Evolutionary conservation across 768 basidiomycete genomes (phyloP), one percentile per base, ranked within the genome.

Genomic region (Erythrobasidium yunnanense): DNA sequence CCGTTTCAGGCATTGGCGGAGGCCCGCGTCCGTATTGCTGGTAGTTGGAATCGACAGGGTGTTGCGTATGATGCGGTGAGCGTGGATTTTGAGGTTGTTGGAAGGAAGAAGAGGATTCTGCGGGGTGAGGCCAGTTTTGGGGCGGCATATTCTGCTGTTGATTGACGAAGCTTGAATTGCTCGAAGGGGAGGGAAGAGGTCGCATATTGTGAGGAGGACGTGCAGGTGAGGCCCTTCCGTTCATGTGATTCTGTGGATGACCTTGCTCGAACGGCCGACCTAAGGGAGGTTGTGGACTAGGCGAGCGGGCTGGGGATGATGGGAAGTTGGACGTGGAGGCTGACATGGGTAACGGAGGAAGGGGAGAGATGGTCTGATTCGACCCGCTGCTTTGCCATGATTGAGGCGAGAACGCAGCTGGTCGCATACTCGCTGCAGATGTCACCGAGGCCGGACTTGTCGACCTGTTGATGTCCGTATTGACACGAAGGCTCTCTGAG

Each of bases 401-500:
- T 13, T 2, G 29, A 13, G 54, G 55, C 4, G 65, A 55, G 54
- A 55, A 22, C 13, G 54, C 18, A 27, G 38, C 11, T 11, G 38
- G 11, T n/a, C 38, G 38, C 11, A 42, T 27, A 29, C 65, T 25
- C 42, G 29, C 53, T 3, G 27, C 46, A 4, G 55, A 34, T 15
- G 30, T 34, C 11, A 25, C 11, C 4, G 55, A 47, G 42, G 51
- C 34, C 23, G 65, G 51, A 34, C 65, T 56, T 7, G 23, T 45
- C 8, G 55, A 52, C 6, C 51, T 17, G n/a, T 20, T 55, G 7
- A 55, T 52, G 38, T 67, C 66, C 29, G 38, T 65, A 33, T 52
- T 67, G 62, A 53, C 33, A 18, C 46, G 69, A 30, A 34, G 29
- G 2, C 33, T 27, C 50, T 70, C 70, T 70, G 67, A 47, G 34